Evolutionary conservation across 768 basidiomycete genomes (phyloP).

Genomic region (Lactarius vividus): DNA sequence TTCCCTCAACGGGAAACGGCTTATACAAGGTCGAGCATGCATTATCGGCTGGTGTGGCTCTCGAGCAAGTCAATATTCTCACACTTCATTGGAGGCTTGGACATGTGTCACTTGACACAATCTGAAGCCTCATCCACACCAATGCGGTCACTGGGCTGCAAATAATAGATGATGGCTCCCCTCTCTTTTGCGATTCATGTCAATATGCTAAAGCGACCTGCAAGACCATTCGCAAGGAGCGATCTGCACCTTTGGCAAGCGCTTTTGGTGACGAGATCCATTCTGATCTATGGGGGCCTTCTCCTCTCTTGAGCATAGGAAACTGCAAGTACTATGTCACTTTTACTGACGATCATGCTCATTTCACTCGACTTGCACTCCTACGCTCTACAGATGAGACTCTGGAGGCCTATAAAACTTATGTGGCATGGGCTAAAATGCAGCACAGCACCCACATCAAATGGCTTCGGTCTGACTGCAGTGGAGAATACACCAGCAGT

Average conservation of each 20-base stretch:
- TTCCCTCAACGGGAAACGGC: neutral
- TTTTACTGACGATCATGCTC: slow-evolving; percentile 38
- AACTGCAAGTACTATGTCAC: slow-evolving; percentile 36
- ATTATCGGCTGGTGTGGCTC: no score
- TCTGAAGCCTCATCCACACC: slow-evolving; percentile 29
- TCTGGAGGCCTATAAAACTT: slow-evolving; percentile 31
- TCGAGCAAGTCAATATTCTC: neutral
- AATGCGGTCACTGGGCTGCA: no score
- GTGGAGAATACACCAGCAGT: slow-evolving; percentile 3
- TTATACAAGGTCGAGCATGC: neutral
- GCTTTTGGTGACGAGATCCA: slow-evolving; percentile 7
- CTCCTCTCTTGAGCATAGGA: slow-evolving; percentile 27
- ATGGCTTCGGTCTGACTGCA: slow-evolving; percentile 31
- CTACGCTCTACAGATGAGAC: slow-evolving; percentile 34
- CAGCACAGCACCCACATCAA: slow-evolving; percentile 34
- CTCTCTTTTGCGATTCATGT: slow-evolving; percentile 37
- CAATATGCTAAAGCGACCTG: neutral
- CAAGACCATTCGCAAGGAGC: neutral
- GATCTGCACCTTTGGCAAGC: neutral
- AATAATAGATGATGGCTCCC: neutral
- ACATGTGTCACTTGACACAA: no score
- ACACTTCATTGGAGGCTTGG: slow-evolving; percentile 30
- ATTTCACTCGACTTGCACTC: slow-evolving; percentile 32
- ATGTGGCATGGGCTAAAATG: slow-evolving; percentile 31
- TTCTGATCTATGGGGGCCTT: slow-evolving; percentile 20